Conservation (phyloP, 208 protist species). For the Balamuthia mandrillaris region DNA sequence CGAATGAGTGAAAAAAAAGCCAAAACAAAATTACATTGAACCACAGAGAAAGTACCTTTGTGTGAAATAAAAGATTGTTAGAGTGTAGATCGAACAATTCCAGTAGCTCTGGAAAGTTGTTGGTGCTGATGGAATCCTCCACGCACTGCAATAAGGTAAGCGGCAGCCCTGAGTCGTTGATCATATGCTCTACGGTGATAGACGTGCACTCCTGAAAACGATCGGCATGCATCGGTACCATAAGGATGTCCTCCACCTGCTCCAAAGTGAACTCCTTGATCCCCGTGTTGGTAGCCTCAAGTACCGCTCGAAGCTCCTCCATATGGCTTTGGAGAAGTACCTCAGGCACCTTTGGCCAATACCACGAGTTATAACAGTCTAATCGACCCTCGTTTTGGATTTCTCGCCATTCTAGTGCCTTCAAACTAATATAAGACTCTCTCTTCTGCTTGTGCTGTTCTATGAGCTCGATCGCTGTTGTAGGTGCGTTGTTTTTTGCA, state of each 20-base stretch:
- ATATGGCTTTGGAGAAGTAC: neutral
- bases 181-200: neutral
- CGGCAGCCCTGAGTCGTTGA: neutral
- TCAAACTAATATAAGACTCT: no score
- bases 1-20: neutral
- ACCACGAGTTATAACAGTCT: neutral
- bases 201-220: constrained; percentile 9
- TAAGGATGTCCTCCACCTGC: constrained; percentile 5
- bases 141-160: neutral
- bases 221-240: neutral
- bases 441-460: no score
- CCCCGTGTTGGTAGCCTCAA: neutral
- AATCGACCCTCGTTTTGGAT: neutral
- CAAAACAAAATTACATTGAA: neutral
- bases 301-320: neutral
- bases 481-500: no score
- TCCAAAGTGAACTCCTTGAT: neutral
- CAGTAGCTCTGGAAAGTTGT: neutral
- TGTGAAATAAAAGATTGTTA: constrained; percentile 14
- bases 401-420: no score
- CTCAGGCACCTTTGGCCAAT: neutral
- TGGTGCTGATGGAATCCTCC: neutral
- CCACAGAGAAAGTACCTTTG: neutral
- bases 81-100: neutral
- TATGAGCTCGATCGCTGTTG: no score